These are phyloP conservation scores for Protea cynaroides DNA, from an alignment of 164 flowering plant genomes.

Conservation along the genomic window DNA sequence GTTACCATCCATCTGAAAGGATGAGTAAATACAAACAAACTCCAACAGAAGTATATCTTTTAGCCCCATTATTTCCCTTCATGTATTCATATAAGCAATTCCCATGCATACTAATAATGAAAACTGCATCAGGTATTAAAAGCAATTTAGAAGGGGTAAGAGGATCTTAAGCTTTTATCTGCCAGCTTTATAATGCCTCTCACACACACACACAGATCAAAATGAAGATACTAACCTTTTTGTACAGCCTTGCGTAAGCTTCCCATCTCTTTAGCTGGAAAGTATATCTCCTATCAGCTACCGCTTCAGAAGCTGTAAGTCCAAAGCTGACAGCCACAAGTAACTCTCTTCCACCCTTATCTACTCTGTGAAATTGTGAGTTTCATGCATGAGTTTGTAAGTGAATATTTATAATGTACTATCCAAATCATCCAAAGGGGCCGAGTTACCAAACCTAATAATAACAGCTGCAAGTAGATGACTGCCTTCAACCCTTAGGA, in stretches of 20 bases:
- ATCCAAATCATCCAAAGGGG: background rate
- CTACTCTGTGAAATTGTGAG: slow-evolving; percentile 48
- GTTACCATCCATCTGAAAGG: too few relatives aligned
- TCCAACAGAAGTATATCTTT: too few relatives aligned
- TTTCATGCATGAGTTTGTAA: slow-evolving; percentile 6
- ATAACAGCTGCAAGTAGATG: slow-evolving; percentile 88
- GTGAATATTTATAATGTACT: background rate
- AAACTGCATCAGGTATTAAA: too few relatives aligned
- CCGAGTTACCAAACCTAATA: slow-evolving; percentile 40
- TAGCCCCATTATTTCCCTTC: background rate
- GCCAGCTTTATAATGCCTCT: background rate
- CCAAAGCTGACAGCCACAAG: slow-evolving; percentile 95
- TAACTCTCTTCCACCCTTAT: slow-evolving; percentile 78
- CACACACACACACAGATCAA: background rate
- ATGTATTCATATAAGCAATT: background rate
- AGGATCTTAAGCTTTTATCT: background rate
- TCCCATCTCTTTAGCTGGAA: slow-evolving; percentile 77
- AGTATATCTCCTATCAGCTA: slow-evolving; percentile 82
- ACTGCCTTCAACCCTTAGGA: slow-evolving; percentile 87
- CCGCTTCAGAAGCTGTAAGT: slow-evolving; percentile 83
- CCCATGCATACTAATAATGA: background rate
- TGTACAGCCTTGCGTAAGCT: slow-evolving; percentile 77
- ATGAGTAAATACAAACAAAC: too few relatives aligned
- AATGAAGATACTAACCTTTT: slow-evolving; percentile 55
- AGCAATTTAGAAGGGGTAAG: too few relatives aligned